Evolutionary conservation across 495 filamentous ascomycete genomes (phyloP), one percentile per base, ranked within the genome.

Genomic region (Cercophora scortea): DNA sequence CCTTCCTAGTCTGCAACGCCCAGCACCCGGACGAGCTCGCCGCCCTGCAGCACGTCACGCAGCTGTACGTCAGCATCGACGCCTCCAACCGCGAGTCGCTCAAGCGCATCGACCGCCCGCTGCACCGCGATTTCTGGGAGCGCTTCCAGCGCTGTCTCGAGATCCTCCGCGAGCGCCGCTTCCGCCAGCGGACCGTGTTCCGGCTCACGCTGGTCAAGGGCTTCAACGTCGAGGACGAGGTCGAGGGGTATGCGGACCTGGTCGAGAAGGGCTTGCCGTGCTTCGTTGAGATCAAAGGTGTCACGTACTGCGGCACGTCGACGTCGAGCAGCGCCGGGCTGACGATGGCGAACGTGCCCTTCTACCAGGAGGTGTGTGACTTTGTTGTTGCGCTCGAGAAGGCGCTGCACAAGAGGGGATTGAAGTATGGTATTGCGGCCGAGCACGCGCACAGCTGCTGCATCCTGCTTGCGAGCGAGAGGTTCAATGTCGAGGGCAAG

Each of bases 81-180:
- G 92, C 92, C 0, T 88, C 85, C 53, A 94, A 96, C 72, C 79
- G 80, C n/a, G 90, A 95, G 45, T 88, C 83, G 43, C 76, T 96
- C 32, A 81, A 87, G 16, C 83, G 83, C 53, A 94, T 97, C 61
- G 92, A 97, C 65, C 76, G 92, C 1, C 92, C 92, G 0, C 79
- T 97, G 12, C 90, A 96, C 69, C 85, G 92, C 25, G 92, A 97
- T 69, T 97, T 94, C 71, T 97, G 92, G 92, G 89, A 95, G 70
- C 85, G 92, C 18, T 95, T 97, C 74, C 81, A 86, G 56, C 76
- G 83, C 17, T 97, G 92, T 66, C 77, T 97, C 25, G 90, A 95
- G 52, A 95, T 97, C 57, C 72, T 97, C 11, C 79, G 87, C 33
- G 86, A 87, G 66, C 86, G 85, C 62, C 78, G 92, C 16, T 83